These are phyloP conservation scores for Lipomyces lipofer DNA, from an alignment of 805 yeast genomes.

Conservation along the genomic window DNA sequence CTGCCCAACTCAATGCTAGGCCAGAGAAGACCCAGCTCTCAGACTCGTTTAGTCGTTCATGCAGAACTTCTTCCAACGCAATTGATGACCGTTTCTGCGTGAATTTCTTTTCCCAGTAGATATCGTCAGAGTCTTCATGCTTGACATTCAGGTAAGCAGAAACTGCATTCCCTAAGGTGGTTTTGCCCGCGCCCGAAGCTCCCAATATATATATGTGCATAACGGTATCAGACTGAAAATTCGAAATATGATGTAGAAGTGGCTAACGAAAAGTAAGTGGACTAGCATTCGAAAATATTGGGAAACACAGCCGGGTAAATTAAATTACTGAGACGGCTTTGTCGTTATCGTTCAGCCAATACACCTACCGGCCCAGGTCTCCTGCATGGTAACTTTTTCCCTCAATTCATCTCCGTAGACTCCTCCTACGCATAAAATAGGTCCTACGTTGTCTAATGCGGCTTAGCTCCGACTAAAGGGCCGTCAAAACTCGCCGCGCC, in stretches of 20 bases:
- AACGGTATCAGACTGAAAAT: neutral
- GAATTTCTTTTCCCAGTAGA: slow-evolving; percentile 3
- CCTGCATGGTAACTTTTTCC: neutral
- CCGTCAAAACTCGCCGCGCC: neutral
- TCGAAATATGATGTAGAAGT: neutral
- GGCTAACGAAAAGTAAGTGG: neutral
- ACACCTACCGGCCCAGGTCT: neutral
- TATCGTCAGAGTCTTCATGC: slow-evolving; percentile 5
- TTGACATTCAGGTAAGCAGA: neutral
- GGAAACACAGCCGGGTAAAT: neutral
- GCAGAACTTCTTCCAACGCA: slow-evolving; percentile 1
- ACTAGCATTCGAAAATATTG: neutral
- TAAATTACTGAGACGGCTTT: neutral
- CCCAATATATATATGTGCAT: slow-evolving; percentile 4
- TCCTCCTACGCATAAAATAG: neutral
- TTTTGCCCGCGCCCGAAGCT: slow-evolving; percentile 3
- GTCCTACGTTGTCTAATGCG: neutral
- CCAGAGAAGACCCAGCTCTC: slow-evolving; percentile 1
- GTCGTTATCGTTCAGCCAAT: neutral
- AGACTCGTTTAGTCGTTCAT: neutral
- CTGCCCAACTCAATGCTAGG: slow-evolving; percentile 1
- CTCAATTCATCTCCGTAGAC: neutral
- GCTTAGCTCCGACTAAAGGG: neutral
- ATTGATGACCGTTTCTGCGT: slow-evolving; percentile 4
- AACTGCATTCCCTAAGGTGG: neutral